Percentiles rank a stretch among this genome's conserved stretches.
Evolutionary conservation across 1,284 basidiomycete species (phyloP).

Genomic region (Apiotrichum sp.): DNA sequence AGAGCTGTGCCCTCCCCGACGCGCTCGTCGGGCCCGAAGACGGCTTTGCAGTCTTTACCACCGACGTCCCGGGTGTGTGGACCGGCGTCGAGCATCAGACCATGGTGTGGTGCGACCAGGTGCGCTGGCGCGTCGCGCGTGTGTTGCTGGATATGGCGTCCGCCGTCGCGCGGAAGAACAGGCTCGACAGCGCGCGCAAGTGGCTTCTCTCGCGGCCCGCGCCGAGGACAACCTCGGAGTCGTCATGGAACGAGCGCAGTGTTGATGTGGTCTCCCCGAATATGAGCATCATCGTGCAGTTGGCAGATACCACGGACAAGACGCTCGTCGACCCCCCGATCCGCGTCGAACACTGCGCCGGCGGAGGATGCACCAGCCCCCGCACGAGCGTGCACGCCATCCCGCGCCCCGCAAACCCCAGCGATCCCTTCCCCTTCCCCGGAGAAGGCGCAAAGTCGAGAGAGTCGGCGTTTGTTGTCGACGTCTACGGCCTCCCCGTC

Average conservation of each 20-base stretch:
- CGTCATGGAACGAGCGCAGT: too few species aligned
- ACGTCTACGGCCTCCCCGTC: background rate
- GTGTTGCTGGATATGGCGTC: conserved; percentile 63
- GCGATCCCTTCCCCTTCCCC: conserved; percentile 30
- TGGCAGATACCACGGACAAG: background rate
- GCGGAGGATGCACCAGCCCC: background rate
- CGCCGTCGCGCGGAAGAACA: background rate
- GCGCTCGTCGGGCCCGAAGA: conserved; percentile 39
- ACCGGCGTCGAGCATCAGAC: conserved; percentile 92
- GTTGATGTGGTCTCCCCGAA: background rate
- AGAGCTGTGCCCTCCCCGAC: conserved; percentile 67
- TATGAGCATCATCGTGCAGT: conserved; percentile 20
- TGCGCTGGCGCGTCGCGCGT: conserved; percentile 79
- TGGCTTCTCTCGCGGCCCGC: conserved; percentile 9
- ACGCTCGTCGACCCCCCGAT: background rate
- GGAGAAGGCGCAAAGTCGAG: conserved; percentile 33
- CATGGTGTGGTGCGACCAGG: conserved; percentile 99
- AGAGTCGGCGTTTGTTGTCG: conserved; percentile 23
- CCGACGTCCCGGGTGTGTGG: conserved; percentile 82
- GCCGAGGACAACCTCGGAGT: background rate
- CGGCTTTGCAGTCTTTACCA: conserved; percentile 74
- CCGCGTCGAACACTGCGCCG: conserved; percentile 5
- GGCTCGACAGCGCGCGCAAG: conserved; percentile 11
- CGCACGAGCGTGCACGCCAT: background rate
- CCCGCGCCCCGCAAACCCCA: conserved; percentile 14